Evolutionary conservation across 176 grass and related monocot genomes (phyloP).

Genomic region (Secale cereale): DNA sequence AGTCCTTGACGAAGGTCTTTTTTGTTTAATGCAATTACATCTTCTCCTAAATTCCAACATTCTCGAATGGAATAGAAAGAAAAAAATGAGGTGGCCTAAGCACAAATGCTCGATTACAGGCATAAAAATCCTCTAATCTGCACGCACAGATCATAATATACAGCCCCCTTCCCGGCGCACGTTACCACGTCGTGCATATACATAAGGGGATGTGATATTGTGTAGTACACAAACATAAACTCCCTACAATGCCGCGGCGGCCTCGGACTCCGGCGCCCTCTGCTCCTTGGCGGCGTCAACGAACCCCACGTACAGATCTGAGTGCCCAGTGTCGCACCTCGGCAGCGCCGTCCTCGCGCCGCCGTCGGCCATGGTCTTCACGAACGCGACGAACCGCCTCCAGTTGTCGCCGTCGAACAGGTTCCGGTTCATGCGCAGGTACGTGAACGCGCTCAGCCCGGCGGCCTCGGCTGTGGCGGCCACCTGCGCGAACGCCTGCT

Average conservation of each 20-base stretch:
- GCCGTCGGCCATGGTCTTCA: slow-evolving; percentile 63
- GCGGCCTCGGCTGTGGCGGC: slow-evolving; percentile 36
- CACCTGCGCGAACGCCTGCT: slow-evolving; percentile 69
- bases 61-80: neutral
- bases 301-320: slow-evolving; percentile 86
- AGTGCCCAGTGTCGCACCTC: slow-evolving; percentile 63
- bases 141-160: slow-evolving; percentile 17
- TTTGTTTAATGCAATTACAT: neutral
- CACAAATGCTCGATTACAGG: slow-evolving; percentile 21
- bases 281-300: slow-evolving; percentile 33
- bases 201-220: neutral
- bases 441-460: slow-evolving; percentile 78
- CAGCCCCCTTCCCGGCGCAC: neutral
- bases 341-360: slow-evolving; percentile 41
- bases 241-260: slow-evolving; percentile 25
- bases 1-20: too few relatives aligned
- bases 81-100: neutral
- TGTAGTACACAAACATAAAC: neutral
- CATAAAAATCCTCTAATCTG: slow-evolving; percentile 40
- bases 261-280: slow-evolving; percentile 45
- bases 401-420: slow-evolving; percentile 88
- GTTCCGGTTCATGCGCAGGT: slow-evolving; percentile 80
- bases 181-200: neutral
- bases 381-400: slow-evolving; percentile 82
- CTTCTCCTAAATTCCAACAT: neutral